These are phyloP conservation scores for Coccomyxa subellipsoidea DNA, from an alignment of 163 green algal genomes.

Conservation along the genomic window DNA sequence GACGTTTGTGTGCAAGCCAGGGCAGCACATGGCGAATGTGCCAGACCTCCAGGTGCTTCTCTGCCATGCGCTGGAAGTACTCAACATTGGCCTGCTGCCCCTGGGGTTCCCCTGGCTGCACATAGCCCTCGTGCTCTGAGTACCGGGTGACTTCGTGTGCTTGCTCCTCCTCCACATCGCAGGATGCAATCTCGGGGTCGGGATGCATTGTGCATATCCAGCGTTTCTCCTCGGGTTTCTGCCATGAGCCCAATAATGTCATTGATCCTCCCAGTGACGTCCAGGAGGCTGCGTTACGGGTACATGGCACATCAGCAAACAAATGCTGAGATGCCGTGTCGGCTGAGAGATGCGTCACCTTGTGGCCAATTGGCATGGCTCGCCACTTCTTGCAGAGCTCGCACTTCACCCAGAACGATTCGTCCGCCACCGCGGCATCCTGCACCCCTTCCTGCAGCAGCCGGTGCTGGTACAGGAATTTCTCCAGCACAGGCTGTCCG, in stretches of 20 bases:
- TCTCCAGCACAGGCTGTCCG: not conserved
- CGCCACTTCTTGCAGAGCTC: conserved; percentile 76
- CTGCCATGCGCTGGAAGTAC: not conserved
- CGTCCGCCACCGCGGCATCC: not conserved
- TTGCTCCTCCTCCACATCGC: conserved; percentile 19
- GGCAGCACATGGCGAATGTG: not conserved
- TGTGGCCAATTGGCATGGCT: conserved; percentile 37
- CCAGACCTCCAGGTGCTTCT: not conserved
- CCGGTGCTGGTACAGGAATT: not conserved
- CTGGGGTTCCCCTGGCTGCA: not conserved
- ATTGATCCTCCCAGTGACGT: no score
- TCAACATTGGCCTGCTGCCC: conserved; percentile 14
- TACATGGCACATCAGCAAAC: no score
- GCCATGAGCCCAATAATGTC: no score
- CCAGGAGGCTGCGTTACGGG: no score
- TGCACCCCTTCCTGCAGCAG: not conserved
- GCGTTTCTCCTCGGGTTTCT: conserved; percentile 16
- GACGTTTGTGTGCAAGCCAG: not conserved
- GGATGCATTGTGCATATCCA: conserved; percentile 68
- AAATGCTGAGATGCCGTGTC: not conserved
- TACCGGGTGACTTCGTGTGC: not conserved
- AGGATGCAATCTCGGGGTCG: conserved; percentile 27
- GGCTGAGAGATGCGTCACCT: not conserved
- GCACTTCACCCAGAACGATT: conserved; percentile 53
- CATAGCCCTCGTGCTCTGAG: not conserved